Evolutionary conservation across 768 basidiomycete species (phyloP).

Genomic region (Hygrophorus pudorinus): DNA sequence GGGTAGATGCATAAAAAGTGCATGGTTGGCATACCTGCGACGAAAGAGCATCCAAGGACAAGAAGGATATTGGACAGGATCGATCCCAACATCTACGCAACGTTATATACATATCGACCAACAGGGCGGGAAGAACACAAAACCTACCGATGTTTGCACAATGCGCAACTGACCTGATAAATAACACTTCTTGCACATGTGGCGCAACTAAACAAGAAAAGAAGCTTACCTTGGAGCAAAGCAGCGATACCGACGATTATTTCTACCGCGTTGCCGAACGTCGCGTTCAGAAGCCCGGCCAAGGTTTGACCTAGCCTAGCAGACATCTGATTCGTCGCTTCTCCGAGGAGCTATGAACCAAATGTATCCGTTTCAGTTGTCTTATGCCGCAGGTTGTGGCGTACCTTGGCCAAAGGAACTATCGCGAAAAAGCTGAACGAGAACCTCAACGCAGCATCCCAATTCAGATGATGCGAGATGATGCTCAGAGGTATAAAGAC

Average conservation of each 20-base stretch:
- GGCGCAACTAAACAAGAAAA: background rate
- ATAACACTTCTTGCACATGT: conserved; percentile 4
- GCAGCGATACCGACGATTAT: conserved; percentile 87
- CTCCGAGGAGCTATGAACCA: conserved; percentile 52
- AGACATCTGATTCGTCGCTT: conserved; percentile 76
- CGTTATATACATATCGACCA: background rate
- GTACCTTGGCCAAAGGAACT: conserved; percentile 78
- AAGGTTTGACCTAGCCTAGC: conserved; percentile 73
- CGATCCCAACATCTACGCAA: conserved; percentile 73
- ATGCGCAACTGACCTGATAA: conserved; percentile 65
- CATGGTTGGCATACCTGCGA: conserved; percentile 45
- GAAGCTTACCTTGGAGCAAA: conserved; percentile 52
- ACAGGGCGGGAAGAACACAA: background rate
- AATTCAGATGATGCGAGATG: conserved; percentile 51
- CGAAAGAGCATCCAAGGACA: conserved; percentile 85
- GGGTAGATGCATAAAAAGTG: conserved; percentile 2
- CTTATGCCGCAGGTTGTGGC: conserved; percentile 8
- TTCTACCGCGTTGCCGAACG: conserved; percentile 79
- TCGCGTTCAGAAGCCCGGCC: conserved; percentile 79
- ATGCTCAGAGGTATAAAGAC: conserved; percentile 71
- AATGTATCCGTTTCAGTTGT: conserved; percentile 5
- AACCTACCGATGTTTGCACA: conserved; percentile 78
- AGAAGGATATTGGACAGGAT: conserved; percentile 85
- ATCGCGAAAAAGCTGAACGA: conserved; percentile 74
- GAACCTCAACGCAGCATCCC: conserved; percentile 73